Evolutionary conservation across 805 yeast species (phyloP), one percentile per base, ranked within the genome.

Genomic region (Nematodospora valgi): DNA sequence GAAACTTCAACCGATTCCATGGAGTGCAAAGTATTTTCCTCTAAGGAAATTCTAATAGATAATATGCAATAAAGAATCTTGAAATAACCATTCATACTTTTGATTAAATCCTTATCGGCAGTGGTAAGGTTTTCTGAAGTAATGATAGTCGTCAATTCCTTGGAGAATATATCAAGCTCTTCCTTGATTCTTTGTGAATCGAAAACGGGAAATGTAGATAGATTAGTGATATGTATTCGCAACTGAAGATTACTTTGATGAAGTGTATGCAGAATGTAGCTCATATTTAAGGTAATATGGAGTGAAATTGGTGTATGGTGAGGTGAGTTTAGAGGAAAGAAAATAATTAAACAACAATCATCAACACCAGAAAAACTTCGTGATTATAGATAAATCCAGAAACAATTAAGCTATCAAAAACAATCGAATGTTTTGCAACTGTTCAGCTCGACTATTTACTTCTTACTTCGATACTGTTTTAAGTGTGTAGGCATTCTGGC

Each of bases 191-290:
- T 23, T 15, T 23, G 12, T n/a, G 35, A n/a, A 15, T 32, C 35
- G 10, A 32, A 15, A 7, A 32, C 27, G 9, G 36, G 36, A 17
- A 25, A 33, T 4, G 36, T 26, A 7, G 24, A 25, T 12, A 33
- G 20, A 5, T 30, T 25, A 11, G 30, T 15, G n/a, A 26, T 33
- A 18, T 33, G 36, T 13, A 11, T 17, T 6, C 16, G 13, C 13
- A 33, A 22, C 4, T 23, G 27, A 9, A 9, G 16, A 15, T 27
- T 24, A 13, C 25, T 19, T 13, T 25, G 19, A 4, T n/a, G 10
- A 14, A 31, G 34, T 22, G 22, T 31, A 17, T n/a, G 15, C 18
- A 31, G 17, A n/a, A n/a, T n/a, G n/a, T n/a, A n/a, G n/a, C n/a
- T n/a, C n/a, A n/a, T n/a, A n/a, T n/a, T n/a, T n/a, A n/a, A n/a